Evolutionary conservation across 208 protist species (phyloP), one percentile per base, ranked within the genome.

Genomic region (Leishmania mexicana): DNA sequence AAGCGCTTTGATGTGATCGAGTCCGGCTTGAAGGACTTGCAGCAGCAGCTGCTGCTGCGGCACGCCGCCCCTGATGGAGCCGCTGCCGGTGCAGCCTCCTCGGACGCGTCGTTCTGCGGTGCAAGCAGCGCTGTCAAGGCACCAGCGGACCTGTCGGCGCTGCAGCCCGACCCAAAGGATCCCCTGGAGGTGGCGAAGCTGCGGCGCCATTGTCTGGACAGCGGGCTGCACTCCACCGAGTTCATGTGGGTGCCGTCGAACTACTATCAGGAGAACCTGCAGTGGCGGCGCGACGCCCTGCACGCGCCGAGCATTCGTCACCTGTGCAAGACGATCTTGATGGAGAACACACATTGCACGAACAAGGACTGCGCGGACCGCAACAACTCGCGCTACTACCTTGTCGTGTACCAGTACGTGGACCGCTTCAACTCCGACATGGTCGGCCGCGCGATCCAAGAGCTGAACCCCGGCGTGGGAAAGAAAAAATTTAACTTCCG

Each of bases 301-400:
- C 68, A 78, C 7, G 93, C 95, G 0, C 87, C 91, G 28, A 91
- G 90, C 54, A 95, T 96, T 75, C 86, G 92, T 11, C 90, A 98
- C 73, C 79, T 99, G 28, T 99, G 97, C 89, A 99, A 99, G 80
- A 96, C 95, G 0, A 97, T 99, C 72, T 75, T 99, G 13, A 81
- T 99, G 75, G 94, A 98, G 81, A 99, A 99, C 86, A 97, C 97
- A 28, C 92, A 97, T 81, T 98, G 94, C 85, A 86, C 85, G 10
- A 58, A 89, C 38, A 70, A 17, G 8, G 93, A 97, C 80, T 97
- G 93, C 79, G 78, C 68, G 21, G 85, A 93, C 15, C 86, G 83
- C 7, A 81, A 88, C 71, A 98, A 98, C 86, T 91, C 95, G 17
- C 93, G 91, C 68, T 96, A 88, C 83, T 98, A 96, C 87, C 83